A percentile compares a stretch with the other conserved stretches of the same genome.
Evolutionary conservation across 257 asterid genomes (phyloP).

Genomic region (Capsicum baccatum): DNA sequence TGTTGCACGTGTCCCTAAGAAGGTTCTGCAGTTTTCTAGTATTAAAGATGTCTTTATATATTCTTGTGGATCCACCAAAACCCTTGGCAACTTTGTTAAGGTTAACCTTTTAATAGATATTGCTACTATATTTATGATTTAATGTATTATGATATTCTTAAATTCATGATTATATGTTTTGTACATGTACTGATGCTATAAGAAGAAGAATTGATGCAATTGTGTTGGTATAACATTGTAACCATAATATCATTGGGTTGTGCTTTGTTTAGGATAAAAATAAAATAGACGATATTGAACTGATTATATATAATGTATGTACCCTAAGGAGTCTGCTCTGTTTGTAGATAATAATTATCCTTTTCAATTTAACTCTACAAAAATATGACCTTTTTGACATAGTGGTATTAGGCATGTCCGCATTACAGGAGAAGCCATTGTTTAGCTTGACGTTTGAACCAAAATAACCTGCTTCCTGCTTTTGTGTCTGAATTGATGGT

Average conservation of each 20-base stretch:
- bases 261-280: too few species aligned
- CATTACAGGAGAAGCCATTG: too few species aligned
- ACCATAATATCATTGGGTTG: too few species aligned
- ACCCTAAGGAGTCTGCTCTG: not conserved
- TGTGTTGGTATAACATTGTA: too few species aligned
- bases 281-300: not conserved
- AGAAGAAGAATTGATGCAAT: not conserved
- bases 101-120: slow-evolving; percentile 31
- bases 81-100: slow-evolving; percentile 92
- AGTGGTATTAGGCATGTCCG: too few species aligned
- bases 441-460: too few species aligned
- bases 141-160: too few species aligned
- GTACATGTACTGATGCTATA: not conserved
- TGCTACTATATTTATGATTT: too few species aligned
- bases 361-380: too few species aligned
- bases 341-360: not conserved
- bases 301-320: not conserved
- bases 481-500: too few species aligned
- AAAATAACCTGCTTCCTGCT: too few species aligned
- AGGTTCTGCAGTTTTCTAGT: slow-evolving; percentile 90
- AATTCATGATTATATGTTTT: not conserved
- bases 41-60: slow-evolving; percentile 85
- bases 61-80: slow-evolving; percentile 88
- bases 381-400: not conserved
- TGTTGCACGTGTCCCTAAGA: slow-evolving; percentile 89